Base-by-base conservation (phyloP, 805 yeast species). In the Saturnispora mendoncae region DNA sequence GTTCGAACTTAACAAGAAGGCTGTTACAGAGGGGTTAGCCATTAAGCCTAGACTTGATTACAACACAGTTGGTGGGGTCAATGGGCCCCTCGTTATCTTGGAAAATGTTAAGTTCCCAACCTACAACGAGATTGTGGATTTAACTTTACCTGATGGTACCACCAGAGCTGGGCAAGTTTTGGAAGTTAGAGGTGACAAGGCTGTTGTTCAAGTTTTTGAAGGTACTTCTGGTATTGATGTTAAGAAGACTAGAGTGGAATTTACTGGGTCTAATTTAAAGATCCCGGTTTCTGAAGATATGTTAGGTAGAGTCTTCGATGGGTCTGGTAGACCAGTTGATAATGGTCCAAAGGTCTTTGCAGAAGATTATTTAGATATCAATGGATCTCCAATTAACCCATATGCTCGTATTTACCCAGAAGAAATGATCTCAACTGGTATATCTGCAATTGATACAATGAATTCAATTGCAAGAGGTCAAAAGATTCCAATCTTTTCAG, bases 381-480 rank as follows among this genome's bases (percentile, higher is more conserved):
- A 92, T 64, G 99, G 99, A 45, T 87, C 97, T 33, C 97, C 99
- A 58, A 92, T 92, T 66, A 92, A 92, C 62, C 99, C 99, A 41
- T 92, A 68, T 64, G 94, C 97, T 33, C 88, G 99, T 69, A 92
- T 92, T 54, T 94, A 94, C 64, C 99, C 99, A 24, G 98, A 92
- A 72, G 99, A 92, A 71, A 92, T 92, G 99, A 92, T 92, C 56
- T 87, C 97, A 40, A 94, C 99, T 15, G 99, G 99, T 76, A 75
- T 92, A 50, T 88, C 97, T 37, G 96, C 98, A 38, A 92, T 92
- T 60, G 99, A 92, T 65, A 88, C 97, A 44, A 92, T 92, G 98
- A 94, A 92, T 69, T 90, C 98, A 33, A 92, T 92, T 73, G 99
- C 99, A 46, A 85, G 99, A 76, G 99, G 99, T 53, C 99, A 92